Evolutionary conservation across 2,329 filamentous ascomycete genomes (phyloP).

Genomic region (Keithomyces neogunnii): DNA sequence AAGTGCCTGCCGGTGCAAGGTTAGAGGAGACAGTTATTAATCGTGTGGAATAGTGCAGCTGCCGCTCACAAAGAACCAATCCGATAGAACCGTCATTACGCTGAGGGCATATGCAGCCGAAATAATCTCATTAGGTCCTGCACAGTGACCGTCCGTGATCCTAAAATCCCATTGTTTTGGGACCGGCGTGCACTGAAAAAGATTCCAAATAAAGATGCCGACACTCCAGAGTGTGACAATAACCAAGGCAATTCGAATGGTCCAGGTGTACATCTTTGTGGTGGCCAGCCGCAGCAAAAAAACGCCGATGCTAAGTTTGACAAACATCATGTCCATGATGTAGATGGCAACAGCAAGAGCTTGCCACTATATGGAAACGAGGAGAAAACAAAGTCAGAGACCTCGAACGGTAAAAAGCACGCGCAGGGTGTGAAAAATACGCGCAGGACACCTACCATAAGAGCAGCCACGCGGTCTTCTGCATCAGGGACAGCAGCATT

Average conservation of each 20-base stretch:
- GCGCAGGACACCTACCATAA: conserved; percentile 30
- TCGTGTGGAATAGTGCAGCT: neutral
- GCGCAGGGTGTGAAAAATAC: neutral
- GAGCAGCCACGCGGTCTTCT: conserved; percentile 32
- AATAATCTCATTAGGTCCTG: conserved; percentile 33
- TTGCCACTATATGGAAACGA: conserved; percentile 31
- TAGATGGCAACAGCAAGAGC: conserved; percentile 42
- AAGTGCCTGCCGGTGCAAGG: conserved; percentile 28
- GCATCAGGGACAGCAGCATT: conserved; percentile 33
- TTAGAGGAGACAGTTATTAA: neutral
- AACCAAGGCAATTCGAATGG: conserved; percentile 35
- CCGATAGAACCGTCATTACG: conserved; percentile 43
- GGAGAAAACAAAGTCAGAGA: neutral
- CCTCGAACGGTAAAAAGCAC: neutral
- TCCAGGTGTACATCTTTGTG: conserved; percentile 37
- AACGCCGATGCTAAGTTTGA: conserved; percentile 47
- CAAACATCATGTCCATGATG: conserved; percentile 45
- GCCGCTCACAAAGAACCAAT: conserved; percentile 40
- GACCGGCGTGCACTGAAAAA: conserved; percentile 43
- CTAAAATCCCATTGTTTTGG: conserved; percentile 45
- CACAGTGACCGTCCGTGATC: conserved; percentile 33
- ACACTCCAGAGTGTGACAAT: conserved; percentile 38
- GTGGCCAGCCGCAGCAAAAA: conserved; percentile 41
- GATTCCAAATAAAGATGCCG: conserved; percentile 42
- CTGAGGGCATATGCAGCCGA: conserved; percentile 42